Conservation (phyloP, 345 rosid species). For the Populus simonii region DNA sequence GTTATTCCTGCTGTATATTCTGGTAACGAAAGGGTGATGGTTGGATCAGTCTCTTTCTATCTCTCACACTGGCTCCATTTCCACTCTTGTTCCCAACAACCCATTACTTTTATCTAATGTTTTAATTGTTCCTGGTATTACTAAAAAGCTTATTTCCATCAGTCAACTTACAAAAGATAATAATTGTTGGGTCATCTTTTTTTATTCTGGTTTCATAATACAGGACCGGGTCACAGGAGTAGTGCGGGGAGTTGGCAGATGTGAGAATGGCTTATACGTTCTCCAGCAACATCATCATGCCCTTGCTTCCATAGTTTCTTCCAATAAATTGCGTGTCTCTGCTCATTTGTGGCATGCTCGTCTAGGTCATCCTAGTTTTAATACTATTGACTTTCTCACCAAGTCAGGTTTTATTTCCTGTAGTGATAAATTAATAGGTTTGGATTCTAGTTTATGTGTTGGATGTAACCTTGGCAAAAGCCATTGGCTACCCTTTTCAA, state of each 20-base stretch:
- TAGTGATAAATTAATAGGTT: not conserved
- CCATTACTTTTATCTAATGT: not conserved
- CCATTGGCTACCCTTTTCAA: not conserved
- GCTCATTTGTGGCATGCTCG: not conserved
- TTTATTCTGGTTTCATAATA: too few relatives aligned
- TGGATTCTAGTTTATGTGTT: not conserved
- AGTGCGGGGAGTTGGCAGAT: too few relatives aligned
- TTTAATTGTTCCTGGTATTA: not conserved
- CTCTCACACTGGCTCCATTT: not conserved
- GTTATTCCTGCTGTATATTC: not conserved
- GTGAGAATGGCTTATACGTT: too few relatives aligned
- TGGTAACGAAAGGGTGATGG: not conserved
- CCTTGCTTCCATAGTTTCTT: not conserved
- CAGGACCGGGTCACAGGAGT: too few relatives aligned
- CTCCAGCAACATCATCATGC: too few relatives aligned
- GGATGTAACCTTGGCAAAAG: not conserved
- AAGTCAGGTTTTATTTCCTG: not conserved
- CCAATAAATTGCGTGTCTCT: not conserved
- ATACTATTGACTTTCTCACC: not conserved
- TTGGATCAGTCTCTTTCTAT: not conserved
- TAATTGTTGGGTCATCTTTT: too few relatives aligned
- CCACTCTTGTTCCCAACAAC: not conserved
- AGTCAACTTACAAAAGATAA: too few relatives aligned
- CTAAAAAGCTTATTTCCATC: too few relatives aligned
- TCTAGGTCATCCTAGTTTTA: not conserved